phyloP scores from a whole-genome alignment of 1,139 yeast species.

The Nakaseomyces uthaithaninus region DNA sequence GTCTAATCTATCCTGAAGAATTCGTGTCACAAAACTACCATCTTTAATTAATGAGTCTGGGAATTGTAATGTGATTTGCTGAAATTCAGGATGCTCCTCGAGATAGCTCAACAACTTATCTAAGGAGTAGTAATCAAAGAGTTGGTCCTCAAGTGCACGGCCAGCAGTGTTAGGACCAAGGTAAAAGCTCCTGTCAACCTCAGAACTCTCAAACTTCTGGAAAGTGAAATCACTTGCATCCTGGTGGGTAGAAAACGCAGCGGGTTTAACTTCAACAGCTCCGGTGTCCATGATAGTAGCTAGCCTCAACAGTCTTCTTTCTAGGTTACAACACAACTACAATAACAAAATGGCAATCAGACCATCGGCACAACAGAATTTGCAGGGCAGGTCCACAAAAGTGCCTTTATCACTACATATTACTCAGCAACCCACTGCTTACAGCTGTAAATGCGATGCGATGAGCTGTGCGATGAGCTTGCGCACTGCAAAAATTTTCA shows the following conservation, averaged over 20 bases:
- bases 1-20: conserved; percentile 27
- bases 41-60: conserved; percentile 78
- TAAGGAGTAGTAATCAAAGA: conserved; percentile 46
- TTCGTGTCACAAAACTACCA: conserved; percentile 59
- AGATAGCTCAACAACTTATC: conserved; percentile 40
- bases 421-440: too few species aligned
- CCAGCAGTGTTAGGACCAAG: conserved; percentile 27
- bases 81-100: conserved; percentile 33
- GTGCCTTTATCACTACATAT: too few species aligned
- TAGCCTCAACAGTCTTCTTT: too few species aligned
- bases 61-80: conserved; percentile 72
- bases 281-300: not conserved
- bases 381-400: too few species aligned
- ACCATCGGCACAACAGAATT: too few species aligned
- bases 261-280: conserved; percentile 30
- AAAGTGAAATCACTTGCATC: conserved; percentile 45
- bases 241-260: conserved; percentile 53
- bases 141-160: conserved; percentile 30
- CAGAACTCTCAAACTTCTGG: conserved; percentile 33
- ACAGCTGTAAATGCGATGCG: too few species aligned
- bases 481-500: not conserved
- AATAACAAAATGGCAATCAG: too few species aligned
- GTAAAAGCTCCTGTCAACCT: conserved; percentile 35
- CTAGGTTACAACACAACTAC: too few species aligned
- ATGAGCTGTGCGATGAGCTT: too few species aligned